Evolutionary conservation across 805 yeast species (phyloP).

Genomic region (Wickerhamiella shivajii): DNA sequence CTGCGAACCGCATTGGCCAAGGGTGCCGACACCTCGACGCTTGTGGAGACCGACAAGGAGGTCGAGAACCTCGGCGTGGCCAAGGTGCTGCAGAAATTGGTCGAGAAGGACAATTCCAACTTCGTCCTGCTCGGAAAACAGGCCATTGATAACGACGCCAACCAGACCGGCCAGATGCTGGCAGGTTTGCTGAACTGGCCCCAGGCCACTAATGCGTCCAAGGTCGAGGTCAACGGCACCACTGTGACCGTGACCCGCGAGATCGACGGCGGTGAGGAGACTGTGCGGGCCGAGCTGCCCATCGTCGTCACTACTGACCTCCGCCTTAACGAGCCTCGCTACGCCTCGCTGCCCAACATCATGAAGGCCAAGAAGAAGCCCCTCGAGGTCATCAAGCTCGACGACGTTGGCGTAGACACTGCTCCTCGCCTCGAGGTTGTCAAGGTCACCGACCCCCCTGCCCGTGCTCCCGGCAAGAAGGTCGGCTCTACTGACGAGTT

Average conservation of each 20-base stretch:
- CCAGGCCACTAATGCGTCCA: constrained; percentile 88
- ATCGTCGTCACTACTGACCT: constrained; percentile 82
- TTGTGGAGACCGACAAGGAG: constrained; percentile 51
- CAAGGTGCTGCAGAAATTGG: constrained; percentile 61
- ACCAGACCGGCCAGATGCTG: constrained; percentile 92
- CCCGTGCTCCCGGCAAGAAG: constrained; percentile 66
- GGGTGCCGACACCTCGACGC: constrained; percentile 79
- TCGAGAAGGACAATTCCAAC: constrained; percentile 56
- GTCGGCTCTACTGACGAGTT: constrained; percentile 75
- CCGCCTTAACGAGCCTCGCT: constrained; percentile 88
- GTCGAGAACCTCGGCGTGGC: constrained; percentile 86
- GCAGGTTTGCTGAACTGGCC: constrained; percentile 94
- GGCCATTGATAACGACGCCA: constrained; percentile 89
- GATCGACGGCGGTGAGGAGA: constrained; percentile 89
- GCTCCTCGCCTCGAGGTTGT: constrained; percentile 50
- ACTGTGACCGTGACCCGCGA: constrained; percentile 67
- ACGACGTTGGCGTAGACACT: constrained; percentile 57
- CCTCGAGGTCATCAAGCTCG: constrained; percentile 45
- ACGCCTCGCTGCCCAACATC: constrained; percentile 87
- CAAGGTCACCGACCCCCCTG: constrained; percentile 73
- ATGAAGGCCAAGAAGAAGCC: constrained; percentile 99
- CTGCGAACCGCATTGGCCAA: constrained; percentile 84
- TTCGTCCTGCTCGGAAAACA: constrained; percentile 87
- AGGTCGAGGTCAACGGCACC: constrained; percentile 45
- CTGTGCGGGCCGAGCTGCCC: constrained; percentile 64